Evolutionary conservation across 805 yeast species (phyloP).

Genomic region (Lachancea kluyveri): DNA sequence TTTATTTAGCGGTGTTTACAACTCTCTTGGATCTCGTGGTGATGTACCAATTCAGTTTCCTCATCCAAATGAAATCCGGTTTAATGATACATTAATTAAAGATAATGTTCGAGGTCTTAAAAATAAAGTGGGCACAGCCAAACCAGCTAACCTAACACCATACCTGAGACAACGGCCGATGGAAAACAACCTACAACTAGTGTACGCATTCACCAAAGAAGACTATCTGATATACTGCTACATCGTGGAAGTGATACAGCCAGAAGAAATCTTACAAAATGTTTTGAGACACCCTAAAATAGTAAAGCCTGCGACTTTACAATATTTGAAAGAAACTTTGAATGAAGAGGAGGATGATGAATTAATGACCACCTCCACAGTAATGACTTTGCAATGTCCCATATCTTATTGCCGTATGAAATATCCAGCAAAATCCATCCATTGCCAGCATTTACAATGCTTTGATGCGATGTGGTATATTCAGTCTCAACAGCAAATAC

Average conservation of each 20-base stretch:
- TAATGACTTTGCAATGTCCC: slow-evolving; percentile 72
- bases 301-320: slow-evolving; percentile 42
- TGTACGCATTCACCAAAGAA: slow-evolving; percentile 51
- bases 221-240: slow-evolving; percentile 50
- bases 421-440: slow-evolving; percentile 62
- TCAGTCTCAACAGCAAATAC: slow-evolving; percentile 68
- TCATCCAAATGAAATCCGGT: slow-evolving; percentile 55
- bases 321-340: slow-evolving; percentile 35
- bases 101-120: slow-evolving; percentile 69
- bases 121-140: slow-evolving; percentile 68
- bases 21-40: slow-evolving; percentile 30
- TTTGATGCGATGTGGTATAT: slow-evolving; percentile 76
- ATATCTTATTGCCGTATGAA: slow-evolving; percentile 64
- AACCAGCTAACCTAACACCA: slow-evolving; percentile 73
- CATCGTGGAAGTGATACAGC: slow-evolving; percentile 44
- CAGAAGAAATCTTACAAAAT: slow-evolving; percentile 36
- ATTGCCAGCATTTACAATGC: slow-evolving; percentile 80
- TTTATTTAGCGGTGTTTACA: slow-evolving; percentile 48
- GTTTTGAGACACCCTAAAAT: slow-evolving; percentile 48
- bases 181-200: slow-evolving; percentile 42
- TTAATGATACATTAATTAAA: slow-evolving; percentile 46
- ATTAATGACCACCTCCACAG: slow-evolving; percentile 57
- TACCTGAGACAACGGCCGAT: slow-evolving; percentile 29
- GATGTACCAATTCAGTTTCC: slow-evolving; percentile 79
- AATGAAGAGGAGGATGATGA: slow-evolving; percentile 62